Evolutionary conservation across 2,329 filamentous ascomycete genomes (phyloP).

Genomic region (Piedraia hortae): DNA sequence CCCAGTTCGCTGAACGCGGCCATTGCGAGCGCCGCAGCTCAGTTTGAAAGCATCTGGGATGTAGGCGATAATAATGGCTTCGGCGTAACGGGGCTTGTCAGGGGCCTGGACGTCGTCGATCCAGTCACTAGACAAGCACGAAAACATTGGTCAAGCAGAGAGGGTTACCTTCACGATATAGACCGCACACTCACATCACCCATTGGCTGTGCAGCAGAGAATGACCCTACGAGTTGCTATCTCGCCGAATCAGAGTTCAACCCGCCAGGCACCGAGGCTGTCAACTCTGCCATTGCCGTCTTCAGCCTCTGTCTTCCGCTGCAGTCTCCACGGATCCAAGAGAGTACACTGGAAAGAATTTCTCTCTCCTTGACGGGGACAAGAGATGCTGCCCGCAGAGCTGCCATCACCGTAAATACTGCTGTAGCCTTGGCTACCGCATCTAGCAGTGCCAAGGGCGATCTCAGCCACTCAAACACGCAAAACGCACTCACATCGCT

Average conservation of each 20-base stretch:
- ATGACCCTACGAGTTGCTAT: slow-evolving; percentile 67
- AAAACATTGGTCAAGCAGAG: slow-evolving; percentile 14
- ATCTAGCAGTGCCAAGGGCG: slow-evolving; percentile 54
- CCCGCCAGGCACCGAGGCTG: slow-evolving; percentile 71
- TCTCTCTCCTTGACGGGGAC: slow-evolving; percentile 62
- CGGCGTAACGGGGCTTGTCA: slow-evolving; percentile 64
- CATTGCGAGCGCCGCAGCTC: slow-evolving; percentile 69
- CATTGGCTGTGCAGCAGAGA: slow-evolving; percentile 58
- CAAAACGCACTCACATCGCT: slow-evolving; percentile 43
- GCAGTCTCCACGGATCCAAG: slow-evolving; percentile 73
- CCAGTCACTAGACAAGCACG: slow-evolving; percentile 36
- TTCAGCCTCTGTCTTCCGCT: slow-evolving; percentile 80
- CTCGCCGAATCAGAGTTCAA: slow-evolving; percentile 25
- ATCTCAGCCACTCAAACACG: slow-evolving; percentile 45
- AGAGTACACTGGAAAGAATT: slow-evolving; percentile 85
- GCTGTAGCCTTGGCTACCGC: slow-evolving; percentile 55
- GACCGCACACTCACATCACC: slow-evolving; percentile 29
- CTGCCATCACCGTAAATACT: slow-evolving; percentile 76
- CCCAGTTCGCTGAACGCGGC: slow-evolving; percentile 67
- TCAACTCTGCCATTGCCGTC: slow-evolving; percentile 77
- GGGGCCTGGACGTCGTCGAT: slow-evolving; percentile 46
- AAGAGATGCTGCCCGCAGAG: slow-evolving; percentile 63
- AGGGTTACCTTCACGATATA: slow-evolving; percentile 35
- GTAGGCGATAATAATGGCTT: slow-evolving; percentile 84
- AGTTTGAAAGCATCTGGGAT: slow-evolving; percentile 88